phyloP scores from a whole-genome alignment of 176 grass and related monocot genomes.

The Poa annua region DNA sequence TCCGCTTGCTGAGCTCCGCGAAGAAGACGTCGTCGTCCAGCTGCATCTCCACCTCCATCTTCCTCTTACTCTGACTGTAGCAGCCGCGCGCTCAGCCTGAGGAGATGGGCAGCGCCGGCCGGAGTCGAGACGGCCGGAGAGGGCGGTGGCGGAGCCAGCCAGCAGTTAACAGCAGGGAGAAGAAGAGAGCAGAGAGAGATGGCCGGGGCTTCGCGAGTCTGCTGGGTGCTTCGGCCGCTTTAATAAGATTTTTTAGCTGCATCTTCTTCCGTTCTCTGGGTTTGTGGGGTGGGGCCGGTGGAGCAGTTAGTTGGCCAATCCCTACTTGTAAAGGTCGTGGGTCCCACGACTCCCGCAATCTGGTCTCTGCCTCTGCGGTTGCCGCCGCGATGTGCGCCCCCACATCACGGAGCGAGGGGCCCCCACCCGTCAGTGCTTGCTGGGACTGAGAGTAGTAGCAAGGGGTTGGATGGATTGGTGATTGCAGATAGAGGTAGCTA shows the following conservation, averaged over 20 bases:
- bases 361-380: conserved; percentile 19
- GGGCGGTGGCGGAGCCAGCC: neutral
- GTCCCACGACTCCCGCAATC: conserved; percentile 37
- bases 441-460: too few species aligned
- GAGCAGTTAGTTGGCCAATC: conserved; percentile 71
- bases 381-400: conserved; percentile 25
- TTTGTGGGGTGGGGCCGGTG: conserved; percentile 10
- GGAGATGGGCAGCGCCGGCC: conserved; percentile 6
- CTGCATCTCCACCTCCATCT: conserved; percentile 60
- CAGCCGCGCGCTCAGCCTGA: neutral
- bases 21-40: conserved; percentile 91
- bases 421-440: conserved; percentile 3
- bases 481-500: neutral
- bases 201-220: neutral
- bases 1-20: conserved; percentile 94
- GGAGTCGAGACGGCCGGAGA: neutral
- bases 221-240: conserved; percentile 24
- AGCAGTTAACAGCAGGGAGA: neutral
- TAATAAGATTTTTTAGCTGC: conserved; percentile 38
- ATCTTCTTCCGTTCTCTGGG: neutral
- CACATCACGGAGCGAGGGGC: neutral
- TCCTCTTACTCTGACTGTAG: neutral
- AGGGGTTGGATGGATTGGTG: neutral
- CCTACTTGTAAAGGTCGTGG: conserved; percentile 33
- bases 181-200: neutral